A percentile compares a stretch with the other conserved stretches of the same genome.
Evolutionary conservation across 805 yeast species (phyloP).

Genomic region (Komagataella mondaviorum): DNA sequence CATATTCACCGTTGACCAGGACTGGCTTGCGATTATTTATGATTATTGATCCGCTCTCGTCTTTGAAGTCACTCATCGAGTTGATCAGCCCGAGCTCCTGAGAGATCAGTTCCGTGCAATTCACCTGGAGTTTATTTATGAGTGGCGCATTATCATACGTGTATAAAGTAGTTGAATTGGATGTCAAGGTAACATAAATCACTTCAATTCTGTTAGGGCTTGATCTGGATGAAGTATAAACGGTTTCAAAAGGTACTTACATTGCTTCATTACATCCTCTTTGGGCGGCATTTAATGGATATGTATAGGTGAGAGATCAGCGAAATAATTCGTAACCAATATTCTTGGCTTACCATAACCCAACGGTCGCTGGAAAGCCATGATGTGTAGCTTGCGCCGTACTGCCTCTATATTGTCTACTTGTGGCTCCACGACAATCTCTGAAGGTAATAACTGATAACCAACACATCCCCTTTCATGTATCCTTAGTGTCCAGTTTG

Average conservation of each 20-base stretch:
- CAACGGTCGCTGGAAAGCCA: too few relatives aligned
- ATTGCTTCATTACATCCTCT: not conserved
- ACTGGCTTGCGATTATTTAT: constrained; percentile 8
- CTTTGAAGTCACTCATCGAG: constrained; percentile 21
- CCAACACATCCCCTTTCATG: too few relatives aligned
- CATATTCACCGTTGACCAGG: constrained; percentile 1
- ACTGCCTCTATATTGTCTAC: too few relatives aligned
- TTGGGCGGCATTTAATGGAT: not conserved
- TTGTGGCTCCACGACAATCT: too few relatives aligned
- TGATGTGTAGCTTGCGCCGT: too few relatives aligned
- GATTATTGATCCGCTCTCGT: constrained; percentile 6
- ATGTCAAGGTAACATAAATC: constrained; percentile 32
- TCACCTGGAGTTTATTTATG: constrained; percentile 26
- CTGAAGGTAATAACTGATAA: too few relatives aligned
- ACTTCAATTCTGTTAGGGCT: constrained; percentile 13
- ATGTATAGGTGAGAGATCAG: not conserved
- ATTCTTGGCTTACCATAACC: not conserved
- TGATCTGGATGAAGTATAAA: not conserved
- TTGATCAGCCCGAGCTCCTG: constrained; percentile 42
- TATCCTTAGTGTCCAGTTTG: too few relatives aligned
- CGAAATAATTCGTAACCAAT: not conserved
- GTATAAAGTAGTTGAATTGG: constrained; percentile 46
- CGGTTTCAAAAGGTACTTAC: not conserved
- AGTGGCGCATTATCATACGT: constrained; percentile 38
- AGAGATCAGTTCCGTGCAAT: constrained; percentile 39